Base-by-base conservation (phyloP, 2,329 filamentous ascomycete species). In the Phyllosticta citriasiana region DNA sequence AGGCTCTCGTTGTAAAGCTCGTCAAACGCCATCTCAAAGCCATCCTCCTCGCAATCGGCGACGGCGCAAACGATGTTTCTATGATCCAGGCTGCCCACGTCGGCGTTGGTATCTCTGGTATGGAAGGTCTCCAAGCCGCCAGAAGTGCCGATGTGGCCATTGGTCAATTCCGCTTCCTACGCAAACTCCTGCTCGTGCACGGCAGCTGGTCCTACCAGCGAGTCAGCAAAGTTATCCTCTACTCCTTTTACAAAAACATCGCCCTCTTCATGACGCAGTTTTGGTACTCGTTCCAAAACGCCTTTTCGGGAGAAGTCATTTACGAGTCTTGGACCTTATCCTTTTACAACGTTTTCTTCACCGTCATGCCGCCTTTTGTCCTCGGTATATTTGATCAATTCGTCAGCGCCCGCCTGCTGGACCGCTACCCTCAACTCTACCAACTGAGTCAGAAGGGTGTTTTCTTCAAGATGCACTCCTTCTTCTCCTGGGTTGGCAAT, bases 51-150 rank as follows among this genome's bases (percentile, higher is more conserved):
- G 94, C 94, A 57, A 97, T 99, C 72, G 94, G 94, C 67, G 94
- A 99, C 69, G 94, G 94, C 66, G 94, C 94, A 55, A 99, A 99
- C 76, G 94, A 99, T 70, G 94, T 99, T n/a, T 97, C 93, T 19
- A 99, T 99, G 94, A 99, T 99, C 60, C 94, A 99, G 78, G 94
- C 94, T 10, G 94, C 94, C 12, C 94, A 99, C 72, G 96, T 99
- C 66, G 94, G 94, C 65, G 90, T 99, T 53, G 94, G 94, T 75
- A 99, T 99, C 74, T 96, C 91, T 70, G 94, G 94, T 75, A 84
- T 96, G 65, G 94, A 99, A 81, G 94, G 94, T 81, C 84, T 99
- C 0, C 94, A 99, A 77, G 94, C 94, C 55, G 94, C 94, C 55
- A 86, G 94, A 70, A 96, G 91, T 69, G 94, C 94, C 62, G 94